These are phyloP conservation scores for Plenodomus lindquistii DNA, from an alignment of 2,329 filamentous ascomycete species.

Conservation along the genomic window DNA sequence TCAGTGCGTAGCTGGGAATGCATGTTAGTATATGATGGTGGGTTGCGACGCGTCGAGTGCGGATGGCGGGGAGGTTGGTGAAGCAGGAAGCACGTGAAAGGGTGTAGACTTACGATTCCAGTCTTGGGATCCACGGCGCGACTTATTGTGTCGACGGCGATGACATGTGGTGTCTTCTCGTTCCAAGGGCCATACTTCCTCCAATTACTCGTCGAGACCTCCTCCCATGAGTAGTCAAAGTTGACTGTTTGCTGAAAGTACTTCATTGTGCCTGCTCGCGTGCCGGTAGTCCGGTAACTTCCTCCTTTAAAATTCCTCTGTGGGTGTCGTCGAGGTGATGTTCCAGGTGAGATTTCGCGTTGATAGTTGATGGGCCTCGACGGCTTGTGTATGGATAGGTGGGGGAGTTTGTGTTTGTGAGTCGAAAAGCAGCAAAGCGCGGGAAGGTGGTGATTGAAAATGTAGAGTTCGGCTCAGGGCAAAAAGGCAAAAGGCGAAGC, in stretches of 20 bases:
- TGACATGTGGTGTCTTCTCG: constrained; percentile 94
- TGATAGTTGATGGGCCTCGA: constrained; percentile 6
- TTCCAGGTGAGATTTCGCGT: background rate
- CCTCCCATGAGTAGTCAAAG: constrained; percentile 98
- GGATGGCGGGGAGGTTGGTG: constrained; percentile 1
- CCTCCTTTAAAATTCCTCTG: background rate
- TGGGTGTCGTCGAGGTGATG: background rate
- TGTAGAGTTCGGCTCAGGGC: background rate
- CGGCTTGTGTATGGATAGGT: constrained; percentile 11
- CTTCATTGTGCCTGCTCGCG: constrained; percentile 67
- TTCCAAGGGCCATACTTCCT: constrained; percentile 99
- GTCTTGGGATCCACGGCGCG: constrained; percentile 67
- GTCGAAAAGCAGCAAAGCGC: background rate
- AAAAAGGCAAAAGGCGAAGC: background rate
- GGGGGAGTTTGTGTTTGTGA: constrained; percentile 1
- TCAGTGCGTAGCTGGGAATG: constrained; percentile 67
- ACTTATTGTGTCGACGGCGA: constrained; percentile 89
- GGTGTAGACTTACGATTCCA: constrained; percentile 62
- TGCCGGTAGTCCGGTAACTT: constrained; percentile 11
- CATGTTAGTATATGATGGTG: background rate
- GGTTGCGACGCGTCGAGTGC: background rate
- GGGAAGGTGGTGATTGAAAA: background rate
- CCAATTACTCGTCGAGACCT: constrained; percentile 98
- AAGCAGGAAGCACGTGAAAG: constrained; percentile 11
- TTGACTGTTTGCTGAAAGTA: constrained; percentile 89